Conservation (phyloP, 2,329 filamentous ascomycete species). For the Allantophomopsis lycopodina region DNA sequence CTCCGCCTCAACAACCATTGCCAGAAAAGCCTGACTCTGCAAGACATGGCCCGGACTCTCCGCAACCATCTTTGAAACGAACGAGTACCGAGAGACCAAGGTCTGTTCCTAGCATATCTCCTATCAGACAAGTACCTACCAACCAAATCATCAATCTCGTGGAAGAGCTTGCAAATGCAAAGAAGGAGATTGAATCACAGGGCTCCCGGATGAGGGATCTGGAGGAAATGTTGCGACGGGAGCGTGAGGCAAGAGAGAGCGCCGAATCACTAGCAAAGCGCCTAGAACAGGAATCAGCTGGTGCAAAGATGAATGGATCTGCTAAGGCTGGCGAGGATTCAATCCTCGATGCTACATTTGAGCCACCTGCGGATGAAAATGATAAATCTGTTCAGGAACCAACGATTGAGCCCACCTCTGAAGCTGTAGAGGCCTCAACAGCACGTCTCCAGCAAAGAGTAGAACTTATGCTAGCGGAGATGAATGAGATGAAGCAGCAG, state of each 20-base stretch:
- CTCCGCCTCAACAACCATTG: constrained; percentile 82
- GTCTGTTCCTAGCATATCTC: constrained; percentile 30
- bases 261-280: constrained; percentile 72
- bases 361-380: constrained; percentile 11
- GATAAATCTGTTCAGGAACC: constrained; percentile 14
- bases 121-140: constrained; percentile 34
- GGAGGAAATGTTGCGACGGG: constrained; percentile 64
- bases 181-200: constrained; percentile 78
- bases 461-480: constrained; percentile 64
- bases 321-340: constrained; percentile 23
- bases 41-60: constrained; percentile 14
- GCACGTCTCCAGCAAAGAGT: constrained; percentile 54
- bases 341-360: constrained; percentile 28
- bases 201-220: constrained; percentile 66
- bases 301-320: constrained; percentile 24
- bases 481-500: constrained; percentile 68
- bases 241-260: constrained; percentile 67
- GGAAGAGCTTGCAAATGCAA: constrained; percentile 71
- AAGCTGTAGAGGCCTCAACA: constrained; percentile 22
- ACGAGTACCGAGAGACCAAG: constrained; percentile 64
- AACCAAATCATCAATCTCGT: constrained; percentile 75
- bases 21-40: constrained; percentile 79
- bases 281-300: constrained; percentile 45
- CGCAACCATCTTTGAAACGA: constrained; percentile 54
- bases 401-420: constrained; percentile 3